Conservation (phyloP, 768 basidiomycete species). For the Sistotremastrum suecicum region DNA sequence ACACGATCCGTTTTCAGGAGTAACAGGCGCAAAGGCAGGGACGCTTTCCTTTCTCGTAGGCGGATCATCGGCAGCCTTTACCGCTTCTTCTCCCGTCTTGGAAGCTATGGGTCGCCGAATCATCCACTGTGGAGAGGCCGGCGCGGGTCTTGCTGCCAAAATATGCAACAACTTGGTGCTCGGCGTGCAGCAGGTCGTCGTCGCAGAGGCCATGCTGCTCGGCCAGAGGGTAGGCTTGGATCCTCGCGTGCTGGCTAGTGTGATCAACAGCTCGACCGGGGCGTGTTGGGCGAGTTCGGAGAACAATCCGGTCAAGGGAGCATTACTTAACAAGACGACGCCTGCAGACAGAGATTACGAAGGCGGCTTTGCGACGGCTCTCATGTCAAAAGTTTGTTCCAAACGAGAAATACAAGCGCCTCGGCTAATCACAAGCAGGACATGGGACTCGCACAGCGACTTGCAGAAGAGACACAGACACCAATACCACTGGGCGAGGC, state of each 20-base stretch:
- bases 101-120: conserved; percentile 67
- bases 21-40: conserved; percentile 75
- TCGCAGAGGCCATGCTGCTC: conserved; percentile 83
- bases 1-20: conserved; percentile 31
- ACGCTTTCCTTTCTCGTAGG: conserved; percentile 90
- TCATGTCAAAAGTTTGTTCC: conserved; percentile 64
- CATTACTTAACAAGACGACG: conserved; percentile 56
- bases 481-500: conserved; percentile 53
- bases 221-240: conserved; percentile 73
- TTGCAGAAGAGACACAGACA: conserved; percentile 34
- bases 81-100: conserved; percentile 43
- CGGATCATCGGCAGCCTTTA: conserved; percentile 46
- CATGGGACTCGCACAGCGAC: conserved; percentile 63
- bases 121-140: conserved; percentile 72
- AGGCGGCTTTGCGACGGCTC: conserved; percentile 69
- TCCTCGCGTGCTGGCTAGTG: conserved; percentile 59
- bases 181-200: conserved; percentile 70
- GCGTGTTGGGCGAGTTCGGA: conserved; percentile 72
- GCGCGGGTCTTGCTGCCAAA: conserved; percentile 75
- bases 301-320: conserved; percentile 77
- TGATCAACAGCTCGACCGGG: conserved; percentile 78
- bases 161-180: conserved; percentile 80
- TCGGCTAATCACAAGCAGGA: conserved; percentile 35
- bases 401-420: background rate
- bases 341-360: conserved; percentile 76